Evolutionary conservation across 2,329 filamentous ascomycete species (phyloP).

Genomic region (Xylariaceae sp.): DNA sequence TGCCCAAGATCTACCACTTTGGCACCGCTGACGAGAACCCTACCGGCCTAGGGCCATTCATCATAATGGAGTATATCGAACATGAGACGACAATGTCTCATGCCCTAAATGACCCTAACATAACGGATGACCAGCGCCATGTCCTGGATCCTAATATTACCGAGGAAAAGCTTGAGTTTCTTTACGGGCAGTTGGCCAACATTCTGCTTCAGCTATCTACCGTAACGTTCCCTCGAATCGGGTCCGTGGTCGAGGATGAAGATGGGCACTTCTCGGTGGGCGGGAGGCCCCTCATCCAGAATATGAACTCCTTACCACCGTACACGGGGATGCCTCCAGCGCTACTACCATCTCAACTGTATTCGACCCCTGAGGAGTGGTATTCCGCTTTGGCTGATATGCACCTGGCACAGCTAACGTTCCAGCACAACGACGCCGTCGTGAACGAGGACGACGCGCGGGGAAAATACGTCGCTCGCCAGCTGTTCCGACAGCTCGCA

Average conservation of each 20-base stretch:
- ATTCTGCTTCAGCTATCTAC: slow-evolving; percentile 39
- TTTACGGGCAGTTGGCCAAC: slow-evolving; percentile 40
- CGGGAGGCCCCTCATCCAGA: slow-evolving; percentile 38
- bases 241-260: slow-evolving; percentile 32
- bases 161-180: slow-evolving; percentile 31
- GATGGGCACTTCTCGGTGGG: slow-evolving; percentile 29
- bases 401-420: slow-evolving; percentile 39
- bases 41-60: slow-evolving; percentile 35
- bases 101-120: neutral
- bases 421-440: slow-evolving; percentile 40
- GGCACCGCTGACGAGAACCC: slow-evolving; percentile 34
- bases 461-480: slow-evolving; percentile 42
- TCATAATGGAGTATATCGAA: slow-evolving; percentile 38
- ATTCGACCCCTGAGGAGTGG: slow-evolving; percentile 36
- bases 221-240: slow-evolving; percentile 37
- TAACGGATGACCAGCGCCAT: neutral
- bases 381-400: slow-evolving; percentile 38
- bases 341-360: slow-evolving; percentile 24
- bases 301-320: slow-evolving; percentile 40
- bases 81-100: slow-evolving; percentile 30
- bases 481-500: slow-evolving; percentile 38
- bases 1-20: slow-evolving; percentile 34
- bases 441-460: slow-evolving; percentile 37
- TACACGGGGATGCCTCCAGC: slow-evolving; percentile 19
- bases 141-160: slow-evolving; percentile 35